These are phyloP conservation scores for Coniella vitis DNA, from an alignment of 2,329 filamentous ascomycete species.

Conservation along the genomic window DNA sequence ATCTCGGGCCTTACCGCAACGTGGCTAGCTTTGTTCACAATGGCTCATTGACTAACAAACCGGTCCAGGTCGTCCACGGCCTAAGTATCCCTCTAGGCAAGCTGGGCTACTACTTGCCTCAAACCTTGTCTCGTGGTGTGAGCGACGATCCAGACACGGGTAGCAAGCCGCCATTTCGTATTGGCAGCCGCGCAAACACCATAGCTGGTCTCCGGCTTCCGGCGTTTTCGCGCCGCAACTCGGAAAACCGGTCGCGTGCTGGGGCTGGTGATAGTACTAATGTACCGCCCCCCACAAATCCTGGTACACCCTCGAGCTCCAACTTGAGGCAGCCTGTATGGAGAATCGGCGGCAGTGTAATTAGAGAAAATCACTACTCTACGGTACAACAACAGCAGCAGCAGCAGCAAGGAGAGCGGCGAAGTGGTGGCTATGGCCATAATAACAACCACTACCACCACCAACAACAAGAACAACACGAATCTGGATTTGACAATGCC, in stretches of 20 bases:
- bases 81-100: slow-evolving; percentile 74
- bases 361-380: slow-evolving; percentile 16
- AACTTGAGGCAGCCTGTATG: slow-evolving; percentile 26
- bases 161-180: slow-evolving; percentile 20
- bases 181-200: slow-evolving; percentile 25
- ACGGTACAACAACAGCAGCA: too few species aligned
- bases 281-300: slow-evolving; percentile 6
- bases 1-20: too few species aligned
- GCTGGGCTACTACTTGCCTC: slow-evolving; percentile 54
- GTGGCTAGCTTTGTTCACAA: too few species aligned
- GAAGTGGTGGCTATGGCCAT: too few species aligned
- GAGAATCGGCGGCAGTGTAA: slow-evolving; percentile 34
- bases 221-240: slow-evolving; percentile 13
- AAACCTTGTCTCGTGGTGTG: slow-evolving; percentile 49
- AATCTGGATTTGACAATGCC: too few species aligned
- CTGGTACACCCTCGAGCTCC: slow-evolving; percentile 15
- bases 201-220: slow-evolving; percentile 18
- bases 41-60: not conserved
- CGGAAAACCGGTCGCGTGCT: slow-evolving; percentile 1
- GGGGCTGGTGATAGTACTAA: too few species aligned
- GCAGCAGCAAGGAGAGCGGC: too few species aligned
- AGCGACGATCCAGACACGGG: slow-evolving; percentile 18
- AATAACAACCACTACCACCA: too few species aligned
- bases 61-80: slow-evolving; percentile 63
- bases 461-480: too few species aligned